Base-by-base conservation (phyloP, 2,329 filamentous ascomycete genomes). In the Trichoderma hamatum region DNA sequence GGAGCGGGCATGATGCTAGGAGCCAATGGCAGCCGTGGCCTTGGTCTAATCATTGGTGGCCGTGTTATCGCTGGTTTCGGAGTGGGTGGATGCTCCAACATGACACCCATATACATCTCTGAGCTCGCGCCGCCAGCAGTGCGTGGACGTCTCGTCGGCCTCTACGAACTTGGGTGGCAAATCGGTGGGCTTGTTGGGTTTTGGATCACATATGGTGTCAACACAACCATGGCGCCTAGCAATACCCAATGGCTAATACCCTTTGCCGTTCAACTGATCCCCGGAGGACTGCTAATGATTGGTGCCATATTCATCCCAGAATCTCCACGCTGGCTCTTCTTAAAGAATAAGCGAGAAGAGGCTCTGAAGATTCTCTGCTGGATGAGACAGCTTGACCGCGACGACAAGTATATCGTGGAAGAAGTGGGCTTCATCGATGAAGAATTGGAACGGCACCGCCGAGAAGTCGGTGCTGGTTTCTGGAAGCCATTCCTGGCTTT, bases 61-160 rank as follows among this genome's bases (percentile, higher is more conserved):
- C 64, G 64, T 0, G 64, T 67, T n/a, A 34, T 67, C 3, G 64
- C 64, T 59, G 64, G 64, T 0, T 67, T 67, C 5, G 64, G 64
- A 51, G 64, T 67, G 1, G 64, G 64, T 10, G 64, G 64, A 7
- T 67, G 64, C 28, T 67, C 64, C 16, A 67, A 67, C 54, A 67
- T 67, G 64, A 67, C 64, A 7, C 64, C 64, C 0, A 67, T 67
- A 16, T 67, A 67, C 64, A 67, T 67, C 54, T 67, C 64, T 51
- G 64, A 67, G 21, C 64, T 67, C 21, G 64, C 64, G 21, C 64
- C 64, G 39, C 64, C 64, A 28, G 64, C 64, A 21, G 64, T 67
- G 9, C 64, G 64, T 39, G 64, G 64, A 28, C 64, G 64, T 16
- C 64, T 67, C 26, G 64, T 67, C 2, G 64, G 64, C 26, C 54